Evolutionary conservation across 169 alveolate species (phyloP).

Genomic region (Plasmodium vinckei): DNA sequence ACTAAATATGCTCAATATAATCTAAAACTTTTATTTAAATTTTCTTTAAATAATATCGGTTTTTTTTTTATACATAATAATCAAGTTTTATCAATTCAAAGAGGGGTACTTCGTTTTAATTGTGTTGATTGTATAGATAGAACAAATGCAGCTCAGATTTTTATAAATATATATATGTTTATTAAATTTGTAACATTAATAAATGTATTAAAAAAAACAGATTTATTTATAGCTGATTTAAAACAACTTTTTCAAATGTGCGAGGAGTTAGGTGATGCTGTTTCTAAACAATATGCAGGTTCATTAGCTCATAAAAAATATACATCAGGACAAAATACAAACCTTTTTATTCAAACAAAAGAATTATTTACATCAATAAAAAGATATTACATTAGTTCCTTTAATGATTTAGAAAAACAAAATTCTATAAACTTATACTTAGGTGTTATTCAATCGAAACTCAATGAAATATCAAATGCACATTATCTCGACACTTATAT

Average conservation of each 20-base stretch:
- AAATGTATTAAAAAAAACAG: slow-evolving; percentile 41
- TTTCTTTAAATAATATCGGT: slow-evolving; percentile 49
- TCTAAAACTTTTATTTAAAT: slow-evolving; percentile 70
- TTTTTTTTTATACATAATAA: slow-evolving; percentile 33
- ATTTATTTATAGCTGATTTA: slow-evolving; percentile 36
- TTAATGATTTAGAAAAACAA: slow-evolving; percentile 84
- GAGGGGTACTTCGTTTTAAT: slow-evolving; percentile 95
- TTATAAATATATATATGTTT: slow-evolving; percentile 76
- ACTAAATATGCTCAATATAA: slow-evolving; percentile 67
- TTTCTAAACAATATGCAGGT: slow-evolving; percentile 87
- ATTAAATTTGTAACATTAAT: slow-evolving; percentile 67
- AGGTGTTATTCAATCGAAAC: slow-evolving; percentile 72
- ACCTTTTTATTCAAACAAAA: slow-evolving; percentile 77
- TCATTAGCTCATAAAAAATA: slow-evolving; percentile 85
- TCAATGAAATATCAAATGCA: slow-evolving; percentile 10
- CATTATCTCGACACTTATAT: slow-evolving; percentile 31
- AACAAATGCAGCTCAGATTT: slow-evolving; percentile 93
- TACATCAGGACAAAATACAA: slow-evolving; percentile 73
- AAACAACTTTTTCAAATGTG: slow-evolving; percentile 73
- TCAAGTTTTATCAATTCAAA: slow-evolving; percentile 80
- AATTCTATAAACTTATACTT: slow-evolving; percentile 77
- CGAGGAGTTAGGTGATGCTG: slow-evolving; percentile 84
- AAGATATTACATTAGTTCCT: slow-evolving; percentile 80
- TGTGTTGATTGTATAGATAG: slow-evolving; percentile 99
- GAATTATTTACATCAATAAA: slow-evolving; percentile 82